Conservation (phyloP, 2,329 filamentous ascomycete genomes). For the Clarireedia hainanense region DNA sequence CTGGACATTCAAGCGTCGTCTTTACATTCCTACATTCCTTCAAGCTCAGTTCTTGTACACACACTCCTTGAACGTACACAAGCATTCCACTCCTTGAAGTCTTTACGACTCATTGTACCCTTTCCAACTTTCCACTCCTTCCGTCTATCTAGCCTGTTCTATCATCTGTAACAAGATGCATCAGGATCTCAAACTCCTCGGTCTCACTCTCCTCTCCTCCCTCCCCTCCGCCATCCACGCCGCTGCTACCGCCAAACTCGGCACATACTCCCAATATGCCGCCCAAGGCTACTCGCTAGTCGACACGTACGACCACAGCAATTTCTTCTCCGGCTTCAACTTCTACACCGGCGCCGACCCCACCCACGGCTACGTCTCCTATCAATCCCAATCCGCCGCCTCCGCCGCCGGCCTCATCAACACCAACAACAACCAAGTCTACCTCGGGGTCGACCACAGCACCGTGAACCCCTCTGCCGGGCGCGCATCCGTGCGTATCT, state of each 20-base stretch:
- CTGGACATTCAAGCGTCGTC: neutral
- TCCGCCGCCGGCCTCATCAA: constrained; percentile 41
- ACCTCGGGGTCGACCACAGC: constrained; percentile 60
- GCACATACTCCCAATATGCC: constrained; percentile 6
- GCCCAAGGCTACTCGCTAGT: constrained; percentile 34
- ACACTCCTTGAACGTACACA: constrained; percentile 2
- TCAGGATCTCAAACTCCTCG: neutral
- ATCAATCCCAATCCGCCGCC: constrained; percentile 51
- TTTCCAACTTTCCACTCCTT: neutral
- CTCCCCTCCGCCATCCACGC: neutral
- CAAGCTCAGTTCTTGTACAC: neutral
- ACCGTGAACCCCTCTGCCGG: constrained; percentile 49
- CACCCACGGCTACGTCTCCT: constrained; percentile 68
- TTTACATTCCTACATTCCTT: neutral
- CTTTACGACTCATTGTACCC: neutral
- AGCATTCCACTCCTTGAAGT: neutral
- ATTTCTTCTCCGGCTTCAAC: constrained; percentile 41
- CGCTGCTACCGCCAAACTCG: neutral
- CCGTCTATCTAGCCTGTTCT: too few relatives aligned
- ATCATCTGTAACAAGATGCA: neutral
- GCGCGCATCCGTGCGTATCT: constrained; percentile 62
- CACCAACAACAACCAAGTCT: constrained; percentile 42
- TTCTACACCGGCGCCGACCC: constrained; percentile 57
- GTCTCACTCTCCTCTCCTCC: neutral
- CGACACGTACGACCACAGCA: constrained; percentile 37